These are phyloP conservation scores for Trichophaea hybrida DNA, from an alignment of 2,329 filamentous ascomycete species.

Conservation along the genomic window DNA sequence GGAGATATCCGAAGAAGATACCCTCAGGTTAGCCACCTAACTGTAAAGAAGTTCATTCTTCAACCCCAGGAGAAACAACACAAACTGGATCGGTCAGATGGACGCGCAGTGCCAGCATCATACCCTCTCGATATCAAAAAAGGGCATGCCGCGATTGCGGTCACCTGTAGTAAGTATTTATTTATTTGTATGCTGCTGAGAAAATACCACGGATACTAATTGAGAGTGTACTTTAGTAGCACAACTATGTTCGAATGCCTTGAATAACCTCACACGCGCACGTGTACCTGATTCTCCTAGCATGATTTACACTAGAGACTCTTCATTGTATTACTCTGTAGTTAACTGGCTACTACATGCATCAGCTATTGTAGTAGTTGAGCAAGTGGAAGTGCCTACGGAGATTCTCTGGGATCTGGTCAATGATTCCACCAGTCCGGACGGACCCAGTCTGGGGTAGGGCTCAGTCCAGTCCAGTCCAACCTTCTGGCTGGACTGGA, in stretches of 20 bases:
- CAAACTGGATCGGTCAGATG: not conserved
- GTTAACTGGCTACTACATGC: too few species aligned
- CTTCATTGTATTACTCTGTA: not conserved
- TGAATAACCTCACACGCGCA: not conserved
- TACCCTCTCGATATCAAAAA: not conserved
- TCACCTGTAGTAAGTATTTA: not conserved
- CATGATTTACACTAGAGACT: not conserved
- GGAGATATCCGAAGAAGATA: not conserved
- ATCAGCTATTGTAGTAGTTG: too few species aligned
- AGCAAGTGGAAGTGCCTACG: too few species aligned
- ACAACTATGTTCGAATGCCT: not conserved
- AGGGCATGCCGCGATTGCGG: not conserved
- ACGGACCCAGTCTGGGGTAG: too few species aligned
- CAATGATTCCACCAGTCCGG: too few species aligned
- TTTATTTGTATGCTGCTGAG: not conserved
- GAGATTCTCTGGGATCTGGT: not conserved
- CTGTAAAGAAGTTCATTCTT: slow-evolving; percentile 2
- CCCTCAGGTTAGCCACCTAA: slow-evolving; percentile 1
- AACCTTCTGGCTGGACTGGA: too few species aligned
- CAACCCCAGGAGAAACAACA: not conserved
- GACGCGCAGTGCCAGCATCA: not conserved
- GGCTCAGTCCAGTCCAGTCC: too few species aligned
- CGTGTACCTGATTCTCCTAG: not conserved
- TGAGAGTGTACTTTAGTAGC: not conserved
- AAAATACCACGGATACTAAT: not conserved